phyloP scores from a whole-genome alignment of 1,139 yeast genomes.

The Hyphopichia pseudoburtonii region DNA sequence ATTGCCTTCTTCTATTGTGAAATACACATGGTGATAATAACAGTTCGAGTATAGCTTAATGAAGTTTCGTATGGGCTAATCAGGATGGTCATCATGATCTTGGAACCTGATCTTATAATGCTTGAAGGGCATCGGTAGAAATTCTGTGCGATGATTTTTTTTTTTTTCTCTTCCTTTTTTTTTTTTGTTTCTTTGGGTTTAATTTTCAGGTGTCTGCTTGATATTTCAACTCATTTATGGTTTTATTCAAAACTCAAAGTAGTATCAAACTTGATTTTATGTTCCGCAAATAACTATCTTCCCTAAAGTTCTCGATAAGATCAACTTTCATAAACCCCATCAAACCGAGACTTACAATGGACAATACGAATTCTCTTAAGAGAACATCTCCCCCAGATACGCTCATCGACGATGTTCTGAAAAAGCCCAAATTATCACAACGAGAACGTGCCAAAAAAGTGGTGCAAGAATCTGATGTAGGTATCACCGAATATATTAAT shows the following conservation, averaged over 20 bases:
- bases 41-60: too few relatives aligned
- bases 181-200: background rate
- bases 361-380: slow-evolving; percentile 7
- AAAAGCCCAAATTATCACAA: slow-evolving; percentile 9
- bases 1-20: too few relatives aligned
- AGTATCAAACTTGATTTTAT: background rate
- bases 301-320: slow-evolving; percentile 6
- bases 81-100: too few relatives aligned
- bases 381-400: slow-evolving; percentile 8
- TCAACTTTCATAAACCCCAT: background rate
- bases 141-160: slow-evolving; percentile 1
- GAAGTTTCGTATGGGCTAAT: too few relatives aligned
- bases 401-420: slow-evolving; percentile 3
- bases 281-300: slow-evolving; percentile 5
- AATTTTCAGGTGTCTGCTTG: background rate
- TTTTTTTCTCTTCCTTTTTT: background rate
- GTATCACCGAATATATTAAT: slow-evolving; percentile 72
- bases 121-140: too few relatives aligned
- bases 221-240: background rate
- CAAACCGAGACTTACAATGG: slow-evolving; percentile 8
- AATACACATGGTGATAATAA: too few relatives aligned
- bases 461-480: slow-evolving; percentile 72
- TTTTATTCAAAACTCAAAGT: background rate
- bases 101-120: too few relatives aligned
- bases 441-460: slow-evolving; percentile 12